Evolutionary conservation across 345 rosid species (phyloP).

Genomic region (Acer saccharum): DNA sequence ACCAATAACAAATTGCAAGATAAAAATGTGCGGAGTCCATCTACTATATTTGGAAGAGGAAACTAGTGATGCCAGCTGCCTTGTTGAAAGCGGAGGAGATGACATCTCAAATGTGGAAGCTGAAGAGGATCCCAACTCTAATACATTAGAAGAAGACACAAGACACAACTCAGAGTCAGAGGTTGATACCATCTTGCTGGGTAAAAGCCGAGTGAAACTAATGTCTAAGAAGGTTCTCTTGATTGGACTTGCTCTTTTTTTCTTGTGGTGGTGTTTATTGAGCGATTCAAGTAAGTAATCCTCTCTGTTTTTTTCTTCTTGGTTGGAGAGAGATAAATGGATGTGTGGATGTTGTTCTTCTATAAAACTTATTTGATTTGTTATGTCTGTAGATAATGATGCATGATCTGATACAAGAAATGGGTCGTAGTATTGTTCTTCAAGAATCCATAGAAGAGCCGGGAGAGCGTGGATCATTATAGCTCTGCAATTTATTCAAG

Average conservation of each 20-base stretch:
- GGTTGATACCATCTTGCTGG: not conserved
- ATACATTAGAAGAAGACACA: not conserved
- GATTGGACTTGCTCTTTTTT: constrained; percentile 7
- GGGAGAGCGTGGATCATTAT: too few relatives aligned
- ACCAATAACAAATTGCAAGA: not conserved
- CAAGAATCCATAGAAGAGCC: too few relatives aligned
- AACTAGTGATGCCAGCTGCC: not conserved
- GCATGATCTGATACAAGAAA: too few relatives aligned
- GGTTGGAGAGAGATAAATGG: not conserved
- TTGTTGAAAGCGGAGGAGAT: not conserved
- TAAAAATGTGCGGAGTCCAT: constrained; percentile 5
- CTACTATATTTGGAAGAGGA: constrained; percentile 2
- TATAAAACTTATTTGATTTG: too few relatives aligned
- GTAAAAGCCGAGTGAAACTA: not conserved
- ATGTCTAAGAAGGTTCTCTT: not conserved
- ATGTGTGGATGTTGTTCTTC: not conserved
- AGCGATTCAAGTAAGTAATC: not conserved
- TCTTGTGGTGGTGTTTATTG: constrained; percentile 7
- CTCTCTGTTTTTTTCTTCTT: not conserved
- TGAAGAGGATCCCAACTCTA: not conserved
- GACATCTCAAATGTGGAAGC: not conserved
- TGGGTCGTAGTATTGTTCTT: too few relatives aligned
- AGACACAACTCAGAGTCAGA: not conserved
- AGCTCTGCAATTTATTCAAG: too few relatives aligned
- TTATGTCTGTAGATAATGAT: too few relatives aligned